Evolutionary conservation across 495 filamentous ascomycete species (phyloP).

Genomic region (Aspergillus affinis): DNA sequence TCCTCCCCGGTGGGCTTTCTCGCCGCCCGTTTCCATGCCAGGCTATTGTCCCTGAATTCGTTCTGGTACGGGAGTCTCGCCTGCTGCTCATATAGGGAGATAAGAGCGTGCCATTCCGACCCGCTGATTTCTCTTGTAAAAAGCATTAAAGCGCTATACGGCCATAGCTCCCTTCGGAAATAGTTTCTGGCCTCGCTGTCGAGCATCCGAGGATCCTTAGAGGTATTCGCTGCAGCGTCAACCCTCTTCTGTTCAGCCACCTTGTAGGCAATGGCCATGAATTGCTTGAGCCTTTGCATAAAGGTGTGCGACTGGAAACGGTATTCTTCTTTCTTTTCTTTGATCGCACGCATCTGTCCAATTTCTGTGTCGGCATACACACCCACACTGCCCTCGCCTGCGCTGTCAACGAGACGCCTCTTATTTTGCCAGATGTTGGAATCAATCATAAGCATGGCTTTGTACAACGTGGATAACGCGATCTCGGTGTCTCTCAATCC

Average conservation of each 20-base stretch:
- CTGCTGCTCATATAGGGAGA: conserved; percentile 76
- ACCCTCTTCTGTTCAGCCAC: conserved; percentile 66
- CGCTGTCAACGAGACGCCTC: conserved; percentile 44
- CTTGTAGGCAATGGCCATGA: conserved; percentile 77
- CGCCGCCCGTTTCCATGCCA: conserved; percentile 79
- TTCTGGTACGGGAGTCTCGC: conserved; percentile 74
- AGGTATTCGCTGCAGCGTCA: conserved; percentile 48
- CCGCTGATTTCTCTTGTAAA: conserved; percentile 82
- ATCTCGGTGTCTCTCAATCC: conserved; percentile 75
- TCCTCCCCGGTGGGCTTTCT: conserved; percentile 83
- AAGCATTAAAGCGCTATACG: conserved; percentile 78
- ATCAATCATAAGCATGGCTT: conserved; percentile 93
- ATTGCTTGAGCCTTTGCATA: conserved; percentile 72
- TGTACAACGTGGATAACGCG: conserved; percentile 78
- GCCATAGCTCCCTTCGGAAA: conserved; percentile 66
- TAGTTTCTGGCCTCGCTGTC: conserved; percentile 51
- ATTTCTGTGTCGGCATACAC: conserved; percentile 76
- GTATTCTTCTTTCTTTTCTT: conserved; percentile 90
- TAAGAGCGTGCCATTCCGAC: conserved; percentile 73
- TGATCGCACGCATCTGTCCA: conserved; percentile 86
- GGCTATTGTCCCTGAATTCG: conserved; percentile 75
- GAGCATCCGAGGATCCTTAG: conserved; percentile 46
- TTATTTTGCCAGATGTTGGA: conserved; percentile 64
- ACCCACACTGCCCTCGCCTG: conserved; percentile 52
- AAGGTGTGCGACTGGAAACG: conserved; percentile 68